Conservation (phyloP, 495 filamentous ascomycete genomes). For the Trichoderma asperelloides region DNA sequence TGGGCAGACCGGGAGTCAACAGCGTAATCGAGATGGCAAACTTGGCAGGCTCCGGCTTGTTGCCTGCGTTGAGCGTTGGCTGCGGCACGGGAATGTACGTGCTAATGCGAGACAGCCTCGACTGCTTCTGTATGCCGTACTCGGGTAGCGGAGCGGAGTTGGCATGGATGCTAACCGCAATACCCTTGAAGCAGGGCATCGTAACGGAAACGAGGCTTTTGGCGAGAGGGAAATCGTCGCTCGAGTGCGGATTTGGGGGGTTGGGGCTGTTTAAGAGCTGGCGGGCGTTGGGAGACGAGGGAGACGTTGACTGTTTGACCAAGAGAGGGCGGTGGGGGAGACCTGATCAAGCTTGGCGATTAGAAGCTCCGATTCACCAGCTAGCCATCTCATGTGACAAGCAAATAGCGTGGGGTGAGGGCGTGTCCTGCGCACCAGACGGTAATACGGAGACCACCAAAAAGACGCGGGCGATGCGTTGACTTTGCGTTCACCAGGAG, state of each 20-base stretch:
- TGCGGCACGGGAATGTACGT: conserved; percentile 94
- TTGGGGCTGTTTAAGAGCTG: conserved; percentile 12
- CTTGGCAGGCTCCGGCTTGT: conserved; percentile 80
- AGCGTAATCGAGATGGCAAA: conserved; percentile 97
- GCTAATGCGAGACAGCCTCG: conserved; percentile 81
- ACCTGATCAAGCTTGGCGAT: conserved; percentile 11
- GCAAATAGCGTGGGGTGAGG: neutral
- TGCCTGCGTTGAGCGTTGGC: conserved; percentile 61
- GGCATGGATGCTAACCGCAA: conserved; percentile 92
- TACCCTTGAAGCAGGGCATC: conserved; percentile 98
- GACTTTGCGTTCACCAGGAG: neutral
- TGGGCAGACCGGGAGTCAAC: conserved; percentile 74
- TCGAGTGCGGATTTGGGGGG: conserved; percentile 1
- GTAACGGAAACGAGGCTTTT: conserved; percentile 11
- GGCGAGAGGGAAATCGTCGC: neutral
- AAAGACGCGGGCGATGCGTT: neutral
- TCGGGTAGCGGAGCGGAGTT: conserved; percentile 82
- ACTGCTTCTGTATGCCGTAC: conserved; percentile 90
- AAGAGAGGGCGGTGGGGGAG: conserved; percentile 1
- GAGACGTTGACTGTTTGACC: conserved; percentile 6
- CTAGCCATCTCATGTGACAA: conserved; percentile 3
- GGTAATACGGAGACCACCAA: neutral
- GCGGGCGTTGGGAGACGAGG: conserved; percentile 12
- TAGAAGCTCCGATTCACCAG: conserved; percentile 8
- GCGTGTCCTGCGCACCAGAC: neutral